Conservation (phyloP, 371 early-diverging fungal genomes). For the Mucor ambiguus region DNA sequence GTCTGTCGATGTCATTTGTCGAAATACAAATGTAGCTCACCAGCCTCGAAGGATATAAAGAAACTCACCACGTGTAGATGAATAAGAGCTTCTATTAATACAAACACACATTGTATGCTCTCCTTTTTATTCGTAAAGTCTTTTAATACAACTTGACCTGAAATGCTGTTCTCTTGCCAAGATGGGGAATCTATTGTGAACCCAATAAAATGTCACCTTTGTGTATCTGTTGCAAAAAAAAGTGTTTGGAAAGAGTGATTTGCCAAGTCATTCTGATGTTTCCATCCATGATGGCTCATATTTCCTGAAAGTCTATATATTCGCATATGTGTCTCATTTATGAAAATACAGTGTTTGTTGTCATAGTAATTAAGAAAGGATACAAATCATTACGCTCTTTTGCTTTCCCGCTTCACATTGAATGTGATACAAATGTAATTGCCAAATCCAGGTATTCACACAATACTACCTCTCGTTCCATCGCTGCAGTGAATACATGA, state of each 20-base stretch:
- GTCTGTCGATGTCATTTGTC: neutral
- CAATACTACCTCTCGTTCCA: neutral
- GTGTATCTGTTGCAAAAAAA: neutral
- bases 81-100: neutral
- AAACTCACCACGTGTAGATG: neutral
- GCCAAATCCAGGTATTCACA: neutral
- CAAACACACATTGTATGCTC: neutral
- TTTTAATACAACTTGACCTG: neutral
- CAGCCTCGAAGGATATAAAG: constrained; percentile 1
- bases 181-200: neutral
- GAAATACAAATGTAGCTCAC: neutral
- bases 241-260: neutral
- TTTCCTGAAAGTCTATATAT: neutral
- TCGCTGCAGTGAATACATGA: neutral
- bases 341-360: neutral
- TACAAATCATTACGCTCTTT: neutral
- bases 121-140: neutral
- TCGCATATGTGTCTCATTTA: neutral
- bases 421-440: neutral
- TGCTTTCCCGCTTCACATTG: neutral
- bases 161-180: neutral
- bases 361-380: neutral
- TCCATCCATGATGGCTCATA: neutral
- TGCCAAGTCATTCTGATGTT: neutral
- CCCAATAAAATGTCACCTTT: neutral